Evolutionary conservation across 768 basidiomycete species (phyloP).

Genomic region (Strobilomyces dryophilus): DNA sequence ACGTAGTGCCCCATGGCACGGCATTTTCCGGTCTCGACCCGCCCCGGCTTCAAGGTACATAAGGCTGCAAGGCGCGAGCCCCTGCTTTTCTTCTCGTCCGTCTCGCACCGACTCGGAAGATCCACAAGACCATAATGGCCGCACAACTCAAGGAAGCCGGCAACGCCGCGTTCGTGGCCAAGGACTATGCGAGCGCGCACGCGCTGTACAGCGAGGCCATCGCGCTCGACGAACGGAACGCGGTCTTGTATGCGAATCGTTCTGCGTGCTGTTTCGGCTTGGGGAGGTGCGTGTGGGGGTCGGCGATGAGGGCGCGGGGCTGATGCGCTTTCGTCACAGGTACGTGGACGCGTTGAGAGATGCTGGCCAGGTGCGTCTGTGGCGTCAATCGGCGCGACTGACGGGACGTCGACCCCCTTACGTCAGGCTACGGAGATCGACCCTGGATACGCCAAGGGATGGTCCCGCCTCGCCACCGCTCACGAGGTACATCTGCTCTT

Average conservation of each 20-base stretch:
- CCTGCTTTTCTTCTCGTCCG: too few relatives aligned
- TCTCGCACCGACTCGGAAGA: too few relatives aligned
- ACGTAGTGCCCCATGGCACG: too few relatives aligned
- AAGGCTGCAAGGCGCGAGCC: too few relatives aligned
- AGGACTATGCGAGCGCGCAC: neutral
- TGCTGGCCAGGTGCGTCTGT: neutral
- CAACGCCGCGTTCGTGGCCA: neutral
- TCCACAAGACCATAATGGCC: too few relatives aligned
- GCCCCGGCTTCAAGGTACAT: too few relatives aligned
- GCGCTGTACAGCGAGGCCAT: constrained; percentile 3
- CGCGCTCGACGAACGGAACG: neutral
- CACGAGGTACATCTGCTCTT: neutral
- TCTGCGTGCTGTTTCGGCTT: neutral
- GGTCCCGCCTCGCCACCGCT: constrained; percentile 2
- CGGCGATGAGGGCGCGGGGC: too few relatives aligned
- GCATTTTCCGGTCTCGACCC: too few relatives aligned
- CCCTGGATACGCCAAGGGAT: neutral
- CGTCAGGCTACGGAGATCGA: neutral
- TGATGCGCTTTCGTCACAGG: neutral
- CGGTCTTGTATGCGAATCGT: neutral
- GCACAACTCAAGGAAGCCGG: constrained; percentile 3
- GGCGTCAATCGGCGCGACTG: too few relatives aligned
- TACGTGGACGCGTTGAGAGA: constrained; percentile 1
- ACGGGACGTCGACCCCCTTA: too few relatives aligned
- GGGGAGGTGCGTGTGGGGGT: neutral